Percentiles rank a stretch among this genome's conserved stretches.
Conservation (phyloP, 495 filamentous ascomycete species). For the Articulospora tetracladia region DNA sequence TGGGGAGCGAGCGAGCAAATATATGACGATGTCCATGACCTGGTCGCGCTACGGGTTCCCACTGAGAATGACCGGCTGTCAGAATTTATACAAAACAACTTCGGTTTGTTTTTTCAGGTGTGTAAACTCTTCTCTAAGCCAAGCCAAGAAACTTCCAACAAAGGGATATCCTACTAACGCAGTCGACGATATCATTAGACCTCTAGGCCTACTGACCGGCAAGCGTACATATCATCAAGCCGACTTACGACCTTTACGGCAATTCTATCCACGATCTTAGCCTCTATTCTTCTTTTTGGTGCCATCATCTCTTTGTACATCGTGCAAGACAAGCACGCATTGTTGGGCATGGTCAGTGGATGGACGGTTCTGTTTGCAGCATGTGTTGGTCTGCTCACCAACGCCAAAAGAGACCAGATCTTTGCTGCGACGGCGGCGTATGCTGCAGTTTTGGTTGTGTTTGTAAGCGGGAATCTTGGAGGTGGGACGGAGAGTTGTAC, state of each 20-base stretch:
- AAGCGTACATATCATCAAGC: conserved; percentile 5
- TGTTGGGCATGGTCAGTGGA: background rate
- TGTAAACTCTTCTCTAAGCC: too few relatives aligned
- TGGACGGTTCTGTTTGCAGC: conserved; percentile 12
- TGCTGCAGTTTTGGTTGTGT: conserved; percentile 28
- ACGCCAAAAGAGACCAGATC: conserved; percentile 23
- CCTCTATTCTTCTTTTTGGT: conserved; percentile 12
- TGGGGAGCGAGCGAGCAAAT: conserved; percentile 10
- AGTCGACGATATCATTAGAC: conserved; percentile 6
- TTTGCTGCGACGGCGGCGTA: conserved; percentile 28
- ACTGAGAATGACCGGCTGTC: conserved; percentile 12
- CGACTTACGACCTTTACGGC: conserved; percentile 3
- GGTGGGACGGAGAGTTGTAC: background rate
- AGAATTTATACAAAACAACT: conserved; percentile 11
- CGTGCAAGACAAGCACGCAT: conserved; percentile 1
- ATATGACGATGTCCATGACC: conserved; percentile 10
- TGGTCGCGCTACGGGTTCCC: conserved; percentile 9
- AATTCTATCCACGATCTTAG: conserved; percentile 9
- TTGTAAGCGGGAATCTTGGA: conserved; percentile 22
- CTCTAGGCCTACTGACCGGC: background rate
- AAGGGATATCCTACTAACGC: too few relatives aligned
- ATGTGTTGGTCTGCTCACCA: conserved; percentile 20
- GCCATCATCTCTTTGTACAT: conserved; percentile 13
- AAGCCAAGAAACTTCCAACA: background rate
- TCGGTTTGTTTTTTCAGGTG: conserved; percentile 11